Evolutionary conservation across 208 protist genomes (phyloP).

Genomic region (Acanthamoeba royreba): DNA sequence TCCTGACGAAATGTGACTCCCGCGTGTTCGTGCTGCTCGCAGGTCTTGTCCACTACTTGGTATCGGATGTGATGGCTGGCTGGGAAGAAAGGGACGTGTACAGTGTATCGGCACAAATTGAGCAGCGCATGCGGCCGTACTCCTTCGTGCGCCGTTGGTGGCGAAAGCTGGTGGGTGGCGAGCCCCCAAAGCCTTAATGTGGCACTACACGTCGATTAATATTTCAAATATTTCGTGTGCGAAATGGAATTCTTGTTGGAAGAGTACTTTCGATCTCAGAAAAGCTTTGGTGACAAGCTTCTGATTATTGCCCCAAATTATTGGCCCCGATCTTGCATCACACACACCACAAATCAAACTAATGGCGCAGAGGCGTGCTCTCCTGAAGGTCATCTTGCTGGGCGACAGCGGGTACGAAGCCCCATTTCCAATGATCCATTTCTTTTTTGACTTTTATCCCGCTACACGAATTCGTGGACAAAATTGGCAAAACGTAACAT

Average conservation of each 20-base stretch:
- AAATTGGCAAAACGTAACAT: not conserved
- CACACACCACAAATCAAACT: not conserved
- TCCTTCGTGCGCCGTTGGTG: not conserved
- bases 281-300: not conserved
- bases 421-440: not conserved
- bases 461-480: not conserved
- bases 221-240: too few relatives aligned
- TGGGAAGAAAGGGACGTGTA: not conserved
- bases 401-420: slow-evolving; percentile 50
- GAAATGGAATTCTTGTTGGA: too few relatives aligned
- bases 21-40: not conserved
- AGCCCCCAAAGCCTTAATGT: too few relatives aligned
- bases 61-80: not conserved
- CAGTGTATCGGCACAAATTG: not conserved
- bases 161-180: too few relatives aligned
- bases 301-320: not conserved
- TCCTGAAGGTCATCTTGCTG: slow-evolving; percentile 54
- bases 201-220: too few relatives aligned
- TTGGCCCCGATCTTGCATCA: not conserved
- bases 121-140: not conserved
- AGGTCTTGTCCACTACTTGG: not conserved
- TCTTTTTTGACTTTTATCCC: not conserved
- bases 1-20: not conserved
- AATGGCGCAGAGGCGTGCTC: slow-evolving; percentile 42
- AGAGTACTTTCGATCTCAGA: too few relatives aligned